These are phyloP conservation scores for Jatropha multifida DNA, from an alignment of 441 rosid species.

Conservation along the genomic window DNA sequence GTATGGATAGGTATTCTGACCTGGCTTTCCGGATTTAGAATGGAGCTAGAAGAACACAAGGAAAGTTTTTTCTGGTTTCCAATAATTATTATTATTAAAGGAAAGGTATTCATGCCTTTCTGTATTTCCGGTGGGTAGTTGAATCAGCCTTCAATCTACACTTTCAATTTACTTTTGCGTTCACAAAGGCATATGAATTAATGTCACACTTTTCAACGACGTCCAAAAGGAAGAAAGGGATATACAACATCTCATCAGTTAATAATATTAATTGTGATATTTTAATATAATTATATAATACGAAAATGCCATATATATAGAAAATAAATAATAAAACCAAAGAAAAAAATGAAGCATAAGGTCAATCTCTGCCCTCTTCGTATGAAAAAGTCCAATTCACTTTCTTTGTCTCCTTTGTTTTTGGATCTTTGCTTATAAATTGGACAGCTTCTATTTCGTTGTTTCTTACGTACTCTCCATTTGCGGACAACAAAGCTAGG, in stretches of 20 bases:
- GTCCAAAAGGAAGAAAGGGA: slow-evolving; percentile 13
- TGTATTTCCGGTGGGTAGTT: slow-evolving; percentile 36
- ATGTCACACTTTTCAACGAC: slow-evolving; percentile 35
- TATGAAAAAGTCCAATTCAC: background rate
- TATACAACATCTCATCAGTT: background rate
- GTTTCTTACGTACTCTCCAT: background rate
- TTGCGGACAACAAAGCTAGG: background rate
- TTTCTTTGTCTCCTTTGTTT: background rate
- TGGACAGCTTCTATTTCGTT: background rate
- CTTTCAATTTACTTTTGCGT: slow-evolving; percentile 2
- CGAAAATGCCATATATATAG: too few species aligned
- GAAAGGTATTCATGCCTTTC: slow-evolving; percentile 13
- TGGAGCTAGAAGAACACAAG: too few species aligned
- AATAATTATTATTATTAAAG: background rate
- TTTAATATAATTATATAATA: too few species aligned
- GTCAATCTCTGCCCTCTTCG: background rate
- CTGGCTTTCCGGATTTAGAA: too few species aligned
- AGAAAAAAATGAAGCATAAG: background rate
- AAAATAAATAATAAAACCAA: background rate
- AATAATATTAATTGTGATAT: background rate
- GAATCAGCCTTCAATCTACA: slow-evolving; percentile 24
- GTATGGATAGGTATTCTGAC: too few species aligned
- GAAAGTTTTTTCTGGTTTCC: too few species aligned
- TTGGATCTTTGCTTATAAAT: slow-evolving; percentile 35
- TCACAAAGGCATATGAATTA: background rate